Conservation (phyloP, 306 rosid species). For the Quercus mongolica region DNA sequence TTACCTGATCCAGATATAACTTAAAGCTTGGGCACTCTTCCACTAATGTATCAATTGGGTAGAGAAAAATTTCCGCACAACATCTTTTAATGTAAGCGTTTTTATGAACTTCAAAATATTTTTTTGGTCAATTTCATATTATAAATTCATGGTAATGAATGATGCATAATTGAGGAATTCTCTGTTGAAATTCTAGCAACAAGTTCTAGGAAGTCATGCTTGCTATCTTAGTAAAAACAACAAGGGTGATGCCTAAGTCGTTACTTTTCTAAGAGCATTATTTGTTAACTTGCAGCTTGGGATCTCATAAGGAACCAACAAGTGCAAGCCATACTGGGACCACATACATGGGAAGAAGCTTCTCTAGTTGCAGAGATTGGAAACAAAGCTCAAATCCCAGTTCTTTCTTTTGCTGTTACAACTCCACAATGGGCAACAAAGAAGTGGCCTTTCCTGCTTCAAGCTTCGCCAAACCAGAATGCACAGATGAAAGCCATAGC, state of each 20-base stretch:
- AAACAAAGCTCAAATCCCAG: constrained; percentile 27
- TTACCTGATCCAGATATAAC: too few species aligned
- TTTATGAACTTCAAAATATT: too few species aligned
- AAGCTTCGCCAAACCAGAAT: constrained; percentile 24
- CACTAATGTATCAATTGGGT: too few species aligned
- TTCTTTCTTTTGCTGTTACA: constrained; percentile 33
- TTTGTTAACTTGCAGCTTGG: constrained; percentile 33
- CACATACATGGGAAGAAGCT: constrained; percentile 40
- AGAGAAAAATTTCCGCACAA: too few species aligned
- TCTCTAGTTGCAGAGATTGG: constrained; percentile 37
- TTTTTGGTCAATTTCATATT: not conserved
- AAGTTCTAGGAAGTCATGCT: not conserved
- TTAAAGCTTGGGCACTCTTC: too few species aligned
- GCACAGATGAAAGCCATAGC: constrained; percentile 48
- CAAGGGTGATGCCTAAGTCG: not conserved
- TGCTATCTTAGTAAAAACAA: not conserved
- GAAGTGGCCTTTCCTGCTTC: constrained; percentile 40
- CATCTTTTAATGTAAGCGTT: too few species aligned
- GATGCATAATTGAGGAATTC: not conserved
- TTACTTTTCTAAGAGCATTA: not conserved
- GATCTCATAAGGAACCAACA: constrained; percentile 24
- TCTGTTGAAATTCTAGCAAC: not conserved
- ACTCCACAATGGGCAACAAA: constrained; percentile 45
- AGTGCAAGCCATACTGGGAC: constrained; percentile 45
- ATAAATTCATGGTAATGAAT: not conserved